Evolutionary conservation across 2,329 filamentous ascomycete species (phyloP).

Genomic region (Penicillium italicum): DNA sequence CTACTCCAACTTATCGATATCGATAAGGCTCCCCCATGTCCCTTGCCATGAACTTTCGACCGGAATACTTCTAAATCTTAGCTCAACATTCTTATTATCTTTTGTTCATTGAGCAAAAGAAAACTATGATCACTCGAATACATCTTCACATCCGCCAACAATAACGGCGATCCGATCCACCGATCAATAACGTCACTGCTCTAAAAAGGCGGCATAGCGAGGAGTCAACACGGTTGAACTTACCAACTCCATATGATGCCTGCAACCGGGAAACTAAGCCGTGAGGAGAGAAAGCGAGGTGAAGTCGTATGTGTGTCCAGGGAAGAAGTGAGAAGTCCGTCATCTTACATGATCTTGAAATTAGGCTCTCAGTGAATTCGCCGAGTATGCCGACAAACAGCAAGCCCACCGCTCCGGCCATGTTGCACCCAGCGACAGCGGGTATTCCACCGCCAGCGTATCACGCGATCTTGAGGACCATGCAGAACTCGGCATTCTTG

Average conservation of each 20-base stretch:
- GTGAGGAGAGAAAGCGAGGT: constrained; percentile 78
- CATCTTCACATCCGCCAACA: constrained; percentile 33
- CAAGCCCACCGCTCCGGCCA: constrained; percentile 56
- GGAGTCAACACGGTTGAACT: constrained; percentile 5
- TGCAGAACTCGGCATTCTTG: constrained; percentile 85
- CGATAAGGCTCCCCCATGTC: constrained; percentile 30
- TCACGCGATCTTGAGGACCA: constrained; percentile 59
- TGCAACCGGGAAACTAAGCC: constrained; percentile 55
- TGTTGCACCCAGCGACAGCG: constrained; percentile 41
- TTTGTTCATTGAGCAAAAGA: constrained; percentile 8
- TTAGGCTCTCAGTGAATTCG: constrained; percentile 86
- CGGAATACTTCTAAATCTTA: neutral
- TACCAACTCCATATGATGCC: constrained; percentile 31
- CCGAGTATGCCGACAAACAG: constrained; percentile 94
- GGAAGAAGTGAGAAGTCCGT: neutral
- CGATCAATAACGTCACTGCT: constrained; percentile 25
- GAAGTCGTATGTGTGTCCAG: constrained; percentile 62
- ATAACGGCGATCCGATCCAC: constrained; percentile 32
- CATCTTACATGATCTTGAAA: constrained; percentile 9
- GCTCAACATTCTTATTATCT: neutral
- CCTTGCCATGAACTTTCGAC: neutral
- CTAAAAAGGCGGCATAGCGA: constrained; percentile 9
- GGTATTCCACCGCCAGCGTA: constrained; percentile 37
- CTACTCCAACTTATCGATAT: constrained; percentile 32
- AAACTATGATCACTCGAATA: constrained; percentile 47